phyloP scores from a whole-genome alignment of 805 yeast species.

The Kuraishia ogatae region DNA sequence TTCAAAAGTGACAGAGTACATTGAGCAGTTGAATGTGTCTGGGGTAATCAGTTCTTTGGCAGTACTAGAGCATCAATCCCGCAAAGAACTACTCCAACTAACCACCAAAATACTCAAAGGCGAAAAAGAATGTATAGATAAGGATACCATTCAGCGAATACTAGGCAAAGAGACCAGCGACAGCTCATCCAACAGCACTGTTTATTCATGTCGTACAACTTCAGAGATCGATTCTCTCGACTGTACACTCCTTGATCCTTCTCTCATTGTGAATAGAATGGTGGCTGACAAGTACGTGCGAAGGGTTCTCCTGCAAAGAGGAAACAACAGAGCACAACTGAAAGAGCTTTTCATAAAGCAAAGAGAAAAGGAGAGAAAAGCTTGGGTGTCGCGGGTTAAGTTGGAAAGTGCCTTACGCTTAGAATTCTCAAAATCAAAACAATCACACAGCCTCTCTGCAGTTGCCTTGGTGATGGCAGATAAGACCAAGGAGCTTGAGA shows the following conservation, averaged over 20 bases:
- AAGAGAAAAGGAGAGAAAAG: not conserved
- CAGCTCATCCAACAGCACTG: too few relatives aligned
- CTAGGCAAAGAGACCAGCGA: too few relatives aligned
- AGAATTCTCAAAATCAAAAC: not conserved
- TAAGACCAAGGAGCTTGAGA: not conserved
- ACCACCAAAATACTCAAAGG: not conserved
- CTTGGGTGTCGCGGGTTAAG: not conserved
- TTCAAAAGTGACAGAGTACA: not conserved
- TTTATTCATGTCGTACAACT: not conserved
- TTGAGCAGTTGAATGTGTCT: not conserved
- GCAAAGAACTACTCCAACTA: not conserved
- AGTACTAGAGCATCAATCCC: not conserved
- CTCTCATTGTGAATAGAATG: not conserved
- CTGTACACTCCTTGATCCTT: not conserved
- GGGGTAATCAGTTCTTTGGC: not conserved
- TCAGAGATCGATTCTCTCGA: not conserved
- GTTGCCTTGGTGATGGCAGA: not conserved
- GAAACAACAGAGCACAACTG: not conserved
- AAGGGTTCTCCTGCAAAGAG: not conserved
- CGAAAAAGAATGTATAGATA: not conserved
- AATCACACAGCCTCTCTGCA: not conserved
- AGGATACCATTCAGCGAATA: too few relatives aligned
- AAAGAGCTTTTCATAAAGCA: not conserved
- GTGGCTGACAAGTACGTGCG: conserved; percentile 1
- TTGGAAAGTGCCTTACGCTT: not conserved